Evolutionary conservation across 208 protist genomes (phyloP).

Genomic region (Wallacemonas collosoma): DNA sequence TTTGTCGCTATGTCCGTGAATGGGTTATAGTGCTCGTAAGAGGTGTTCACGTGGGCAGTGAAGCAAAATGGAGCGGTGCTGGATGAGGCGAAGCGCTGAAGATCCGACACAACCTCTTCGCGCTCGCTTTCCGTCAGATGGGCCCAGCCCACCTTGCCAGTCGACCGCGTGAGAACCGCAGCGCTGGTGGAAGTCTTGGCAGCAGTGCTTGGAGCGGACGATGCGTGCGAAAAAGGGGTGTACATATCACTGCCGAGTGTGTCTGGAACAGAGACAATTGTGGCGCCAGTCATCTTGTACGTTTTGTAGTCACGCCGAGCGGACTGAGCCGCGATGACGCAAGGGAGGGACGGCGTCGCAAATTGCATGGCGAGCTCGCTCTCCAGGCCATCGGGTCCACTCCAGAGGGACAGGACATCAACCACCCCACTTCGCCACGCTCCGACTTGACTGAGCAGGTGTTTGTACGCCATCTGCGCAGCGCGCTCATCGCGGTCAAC

Average conservation of each 20-base stretch:
- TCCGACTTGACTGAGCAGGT: conserved; percentile 28
- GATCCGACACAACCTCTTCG: conserved; percentile 18
- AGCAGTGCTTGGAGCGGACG: background rate
- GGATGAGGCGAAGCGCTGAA: conserved; percentile 29
- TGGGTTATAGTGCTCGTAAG: conserved; percentile 48
- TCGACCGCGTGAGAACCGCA: background rate
- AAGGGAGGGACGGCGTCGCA: conserved; percentile 57
- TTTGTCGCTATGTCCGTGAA: conserved; percentile 37
- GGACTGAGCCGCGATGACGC: conserved; percentile 54
- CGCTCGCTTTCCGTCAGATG: conserved; percentile 3
- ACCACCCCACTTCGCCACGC: conserved; percentile 77
- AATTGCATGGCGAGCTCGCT: conserved; percentile 65
- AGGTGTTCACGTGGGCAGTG: conserved; percentile 43
- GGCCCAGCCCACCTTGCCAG: background rate
- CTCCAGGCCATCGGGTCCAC: conserved; percentile 68
- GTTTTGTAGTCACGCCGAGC: conserved; percentile 24
- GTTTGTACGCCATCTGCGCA: conserved; percentile 35
- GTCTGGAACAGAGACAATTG: conserved; percentile 5
- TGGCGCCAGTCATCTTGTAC: conserved; percentile 1
- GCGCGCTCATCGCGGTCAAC: conserved; percentile 55
- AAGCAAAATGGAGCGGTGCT: conserved; percentile 67
- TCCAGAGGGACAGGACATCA: conserved; percentile 72
- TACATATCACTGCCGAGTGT: background rate
- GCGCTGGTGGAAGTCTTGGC: background rate
- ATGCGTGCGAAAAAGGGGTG: background rate